phyloP scores from a whole-genome alignment of 2,329 filamentous ascomycete species.

The Colletotrichum orbiculare region DNA sequence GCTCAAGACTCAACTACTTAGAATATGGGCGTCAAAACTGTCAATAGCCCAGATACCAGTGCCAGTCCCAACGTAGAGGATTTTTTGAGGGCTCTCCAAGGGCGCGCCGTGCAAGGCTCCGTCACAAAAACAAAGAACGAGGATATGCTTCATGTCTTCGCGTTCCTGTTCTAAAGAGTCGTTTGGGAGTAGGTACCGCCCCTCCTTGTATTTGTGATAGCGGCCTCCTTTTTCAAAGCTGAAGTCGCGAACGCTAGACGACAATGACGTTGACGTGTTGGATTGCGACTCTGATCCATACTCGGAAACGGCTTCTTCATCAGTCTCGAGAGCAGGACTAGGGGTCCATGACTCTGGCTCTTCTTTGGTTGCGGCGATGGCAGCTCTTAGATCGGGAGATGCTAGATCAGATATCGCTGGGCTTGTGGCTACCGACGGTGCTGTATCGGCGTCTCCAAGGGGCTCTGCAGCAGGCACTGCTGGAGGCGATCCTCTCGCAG shows the following conservation, averaged over 20 bases:
- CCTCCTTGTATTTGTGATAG: slow-evolving; percentile 49
- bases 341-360: too few species aligned
- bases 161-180: slow-evolving; percentile 62
- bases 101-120: slow-evolving; percentile 48
- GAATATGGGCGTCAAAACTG: slow-evolving; percentile 44
- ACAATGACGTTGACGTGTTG: slow-evolving; percentile 41
- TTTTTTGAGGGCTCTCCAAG: slow-evolving; percentile 54
- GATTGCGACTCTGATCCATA: slow-evolving; percentile 50
- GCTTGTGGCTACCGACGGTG: too few species aligned
- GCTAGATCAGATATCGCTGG: too few species aligned
- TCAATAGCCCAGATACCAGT: slow-evolving; percentile 71
- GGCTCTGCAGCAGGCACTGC: too few species aligned
- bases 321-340: slow-evolving; percentile 9
- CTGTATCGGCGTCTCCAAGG: too few species aligned
- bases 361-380: too few species aligned
- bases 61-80: slow-evolving; percentile 67
- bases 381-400: too few species aligned
- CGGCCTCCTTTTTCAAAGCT: slow-evolving; percentile 53
- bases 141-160: slow-evolving; percentile 64
- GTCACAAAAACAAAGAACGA: slow-evolving; percentile 48
- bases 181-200: slow-evolving; percentile 42
- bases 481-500: too few species aligned
- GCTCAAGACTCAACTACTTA: background rate
- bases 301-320: slow-evolving; percentile 42
- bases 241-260: slow-evolving; percentile 47